Conservation (phyloP, 768 basidiomycete species). For the Xerocomus potaroensis region DNA sequence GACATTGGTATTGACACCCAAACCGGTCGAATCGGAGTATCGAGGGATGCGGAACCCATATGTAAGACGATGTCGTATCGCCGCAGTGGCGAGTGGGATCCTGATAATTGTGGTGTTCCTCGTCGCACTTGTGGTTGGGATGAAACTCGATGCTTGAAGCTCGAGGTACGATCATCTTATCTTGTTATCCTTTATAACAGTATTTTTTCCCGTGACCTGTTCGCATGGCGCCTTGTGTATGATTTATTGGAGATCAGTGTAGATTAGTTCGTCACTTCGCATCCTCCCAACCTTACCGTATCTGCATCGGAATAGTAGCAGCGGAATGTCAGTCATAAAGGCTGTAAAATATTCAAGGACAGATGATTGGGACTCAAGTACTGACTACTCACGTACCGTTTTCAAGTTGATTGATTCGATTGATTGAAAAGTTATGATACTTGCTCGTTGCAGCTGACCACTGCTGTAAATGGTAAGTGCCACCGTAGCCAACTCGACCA, state of each 20-base stretch:
- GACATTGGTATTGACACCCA: slow-evolving; percentile 15
- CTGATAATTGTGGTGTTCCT: slow-evolving; percentile 48
- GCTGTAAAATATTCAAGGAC: too few relatives aligned
- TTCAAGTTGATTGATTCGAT: too few relatives aligned
- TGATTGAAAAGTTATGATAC: too few relatives aligned
- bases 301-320: too few relatives aligned
- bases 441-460: too few relatives aligned
- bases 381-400: too few relatives aligned
- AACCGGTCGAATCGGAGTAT: slow-evolving; percentile 8
- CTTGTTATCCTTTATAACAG: neutral
- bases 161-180: neutral
- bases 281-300: too few relatives aligned
- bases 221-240: slow-evolving; percentile 1
- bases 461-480: too few relatives aligned
- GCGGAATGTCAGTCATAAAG: too few relatives aligned
- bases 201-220: neutral
- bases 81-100: slow-evolving; percentile 54
- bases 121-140: slow-evolving; percentile 39
- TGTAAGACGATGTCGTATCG: slow-evolving; percentile 51
- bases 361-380: too few relatives aligned
- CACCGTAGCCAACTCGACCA: too few relatives aligned
- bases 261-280: slow-evolving; percentile 6
- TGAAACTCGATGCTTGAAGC: neutral
- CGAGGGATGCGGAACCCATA: slow-evolving; percentile 29
- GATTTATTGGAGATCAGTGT: slow-evolving; percentile 1